These are phyloP conservation scores for Sanghuangporus sanghuang DNA, from an alignment of 1,284 basidiomycete species.

Conservation along the genomic window DNA sequence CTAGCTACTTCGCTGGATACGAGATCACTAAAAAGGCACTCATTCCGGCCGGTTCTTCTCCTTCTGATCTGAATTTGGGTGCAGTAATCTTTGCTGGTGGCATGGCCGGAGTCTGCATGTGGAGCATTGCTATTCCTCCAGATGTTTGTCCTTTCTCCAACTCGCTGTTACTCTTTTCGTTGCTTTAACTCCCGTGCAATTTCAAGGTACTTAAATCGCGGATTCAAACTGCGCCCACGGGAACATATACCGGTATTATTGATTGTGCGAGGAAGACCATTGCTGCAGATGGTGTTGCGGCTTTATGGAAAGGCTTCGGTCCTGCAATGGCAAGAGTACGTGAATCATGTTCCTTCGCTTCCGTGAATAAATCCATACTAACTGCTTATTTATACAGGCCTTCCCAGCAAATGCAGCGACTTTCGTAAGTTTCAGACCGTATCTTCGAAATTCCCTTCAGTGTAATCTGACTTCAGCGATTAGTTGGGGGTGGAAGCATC, in stretches of 20 bases:
- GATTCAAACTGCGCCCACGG: constrained; percentile 93
- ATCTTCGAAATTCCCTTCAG: constrained; percentile 1
- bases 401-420: constrained; percentile 96
- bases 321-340: constrained; percentile 90
- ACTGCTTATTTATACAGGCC: constrained; percentile 42
- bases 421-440: constrained; percentile 58
- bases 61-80: constrained; percentile 81
- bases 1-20: constrained; percentile 95
- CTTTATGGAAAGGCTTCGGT: constrained; percentile 96
- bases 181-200: not conserved
- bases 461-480: constrained; percentile 4
- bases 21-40: constrained; percentile 89
- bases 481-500: constrained; percentile 82
- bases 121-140: constrained; percentile 91
- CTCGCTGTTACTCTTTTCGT: constrained; percentile 1
- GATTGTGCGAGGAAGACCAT: constrained; percentile 94
- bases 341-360: constrained; percentile 25
- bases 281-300: constrained; percentile 82
- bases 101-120: constrained; percentile 96
- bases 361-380: not conserved
- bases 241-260: constrained; percentile 91
- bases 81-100: constrained; percentile 93
- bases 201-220: constrained; percentile 90
- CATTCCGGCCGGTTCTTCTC: constrained; percentile 70
- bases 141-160: constrained; percentile 55